phyloP scores from a whole-genome alignment of 2,329 filamentous ascomycete species.

The Coniochaeta hoffmannii region DNA sequence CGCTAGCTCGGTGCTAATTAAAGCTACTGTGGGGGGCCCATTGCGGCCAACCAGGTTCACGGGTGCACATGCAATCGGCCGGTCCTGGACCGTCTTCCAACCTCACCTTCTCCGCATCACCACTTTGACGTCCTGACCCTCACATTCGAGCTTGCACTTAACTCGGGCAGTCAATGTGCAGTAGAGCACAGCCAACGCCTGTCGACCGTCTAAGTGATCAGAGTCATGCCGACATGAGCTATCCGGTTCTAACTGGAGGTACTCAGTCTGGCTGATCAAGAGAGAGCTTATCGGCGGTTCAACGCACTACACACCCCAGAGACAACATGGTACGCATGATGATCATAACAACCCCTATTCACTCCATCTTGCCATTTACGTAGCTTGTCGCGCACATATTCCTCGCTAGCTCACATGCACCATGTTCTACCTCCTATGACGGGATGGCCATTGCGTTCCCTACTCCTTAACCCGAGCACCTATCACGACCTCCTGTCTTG shows the following conservation, averaged over 20 bases:
- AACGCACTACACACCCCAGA: neutral
- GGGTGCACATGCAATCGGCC: neutral
- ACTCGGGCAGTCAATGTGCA: neutral
- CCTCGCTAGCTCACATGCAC: no score
- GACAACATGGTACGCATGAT: neutral
- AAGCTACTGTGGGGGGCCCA: neutral
- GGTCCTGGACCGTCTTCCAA: neutral
- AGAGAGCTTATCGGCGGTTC: neutral
- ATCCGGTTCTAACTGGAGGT: neutral
- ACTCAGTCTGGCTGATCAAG: neutral
- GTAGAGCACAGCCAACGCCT: neutral
- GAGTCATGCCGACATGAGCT: neutral
- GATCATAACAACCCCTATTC: neutral
- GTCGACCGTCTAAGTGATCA: neutral
- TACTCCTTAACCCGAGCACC: neutral
- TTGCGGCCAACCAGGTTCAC: neutral
- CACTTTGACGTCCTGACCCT: neutral
- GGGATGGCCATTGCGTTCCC: neutral
- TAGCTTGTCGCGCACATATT: no score
- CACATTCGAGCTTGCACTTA: neutral
- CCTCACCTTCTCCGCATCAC: slow-evolving; percentile 2
- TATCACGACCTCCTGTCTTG: neutral
- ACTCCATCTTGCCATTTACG: neutral
- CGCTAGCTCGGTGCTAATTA: neutral
- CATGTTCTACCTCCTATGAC: no score